These are phyloP conservation scores for Botrytis hyacinthi DNA, from an alignment of 2,329 filamentous ascomycete genomes.

Conservation along the genomic window DNA sequence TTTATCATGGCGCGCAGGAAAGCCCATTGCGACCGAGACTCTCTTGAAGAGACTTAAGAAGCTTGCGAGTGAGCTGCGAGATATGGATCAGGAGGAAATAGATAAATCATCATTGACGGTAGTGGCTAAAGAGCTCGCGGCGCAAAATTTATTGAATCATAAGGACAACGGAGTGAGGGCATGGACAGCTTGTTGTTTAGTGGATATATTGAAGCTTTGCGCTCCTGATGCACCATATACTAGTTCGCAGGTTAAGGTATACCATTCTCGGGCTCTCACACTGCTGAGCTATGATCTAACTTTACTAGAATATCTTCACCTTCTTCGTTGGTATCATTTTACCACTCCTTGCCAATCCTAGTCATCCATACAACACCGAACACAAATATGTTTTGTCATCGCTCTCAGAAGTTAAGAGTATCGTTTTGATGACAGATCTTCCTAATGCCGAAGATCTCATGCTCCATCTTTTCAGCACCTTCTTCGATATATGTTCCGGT, in stretches of 20 bases:
- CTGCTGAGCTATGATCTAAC: not conserved
- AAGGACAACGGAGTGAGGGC: conserved; percentile 93
- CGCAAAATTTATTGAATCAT: conserved; percentile 78
- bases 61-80: conserved; percentile 77
- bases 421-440: conserved; percentile 86
- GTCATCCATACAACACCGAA: conserved; percentile 87
- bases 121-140: conserved; percentile 81
- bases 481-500: conserved; percentile 88
- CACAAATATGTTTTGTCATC: conserved; percentile 89
- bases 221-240: conserved; percentile 95
- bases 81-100: conserved; percentile 82
- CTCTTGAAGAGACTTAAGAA: conserved; percentile 77
- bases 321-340: conserved; percentile 82
- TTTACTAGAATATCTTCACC: conserved; percentile 79
- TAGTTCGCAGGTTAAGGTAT: conserved; percentile 81
- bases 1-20: conserved; percentile 88
- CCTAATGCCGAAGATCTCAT: conserved; percentile 78
- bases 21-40: conserved; percentile 79
- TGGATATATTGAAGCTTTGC: conserved; percentile 89
- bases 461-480: conserved; percentile 76
- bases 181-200: conserved; percentile 82
- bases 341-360: conserved; percentile 80
- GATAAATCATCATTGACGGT: conserved; percentile 79
- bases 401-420: conserved; percentile 89
- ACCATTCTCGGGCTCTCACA: conserved; percentile 25